Conservation (phyloP, 306 rosid genomes). For the Dicorynia guianensis region DNA sequence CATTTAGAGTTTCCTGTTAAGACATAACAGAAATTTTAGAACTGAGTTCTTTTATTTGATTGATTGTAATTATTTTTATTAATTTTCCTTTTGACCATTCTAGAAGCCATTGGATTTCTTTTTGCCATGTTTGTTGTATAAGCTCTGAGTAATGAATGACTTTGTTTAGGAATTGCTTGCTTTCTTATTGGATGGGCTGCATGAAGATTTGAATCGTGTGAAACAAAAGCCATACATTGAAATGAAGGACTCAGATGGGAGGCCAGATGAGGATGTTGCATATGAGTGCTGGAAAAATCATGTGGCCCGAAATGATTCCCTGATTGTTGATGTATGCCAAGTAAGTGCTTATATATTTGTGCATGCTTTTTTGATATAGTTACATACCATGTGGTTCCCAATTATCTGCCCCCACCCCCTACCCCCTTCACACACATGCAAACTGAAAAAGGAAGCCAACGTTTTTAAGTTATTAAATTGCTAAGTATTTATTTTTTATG, state of each 20-base stretch:
- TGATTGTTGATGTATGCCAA: constrained; percentile 99
- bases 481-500: constrained; percentile 10
- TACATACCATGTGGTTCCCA: not conserved
- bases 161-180: constrained; percentile 92
- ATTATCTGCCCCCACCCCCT: constrained; percentile 17
- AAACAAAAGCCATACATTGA: constrained; percentile 97
- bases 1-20: too few species aligned
- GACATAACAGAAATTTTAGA: too few species aligned
- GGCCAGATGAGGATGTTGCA: constrained; percentile 95
- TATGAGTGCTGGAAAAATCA: constrained; percentile 96
- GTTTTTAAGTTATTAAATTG: constrained; percentile 6
- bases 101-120: constrained; percentile 30
- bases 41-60: not conserved
- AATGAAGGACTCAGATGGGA: constrained; percentile 89
- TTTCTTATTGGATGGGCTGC: constrained; percentile 95
- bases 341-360: constrained; percentile 57
- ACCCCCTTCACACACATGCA: not conserved
- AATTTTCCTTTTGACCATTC: constrained; percentile 9
- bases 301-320: constrained; percentile 94
- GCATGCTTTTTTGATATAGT: constrained; percentile 4
- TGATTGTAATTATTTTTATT: constrained; percentile 1
- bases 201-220: constrained; percentile 99
- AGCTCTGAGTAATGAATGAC: constrained; percentile 38
- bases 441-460: not conserved
- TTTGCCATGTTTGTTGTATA: constrained; percentile 26